Evolutionary conservation across 176 grass and related monocot genomes (phyloP), one percentile per base, ranked within the genome.

Genomic region (Rhynchospora tenuis): DNA sequence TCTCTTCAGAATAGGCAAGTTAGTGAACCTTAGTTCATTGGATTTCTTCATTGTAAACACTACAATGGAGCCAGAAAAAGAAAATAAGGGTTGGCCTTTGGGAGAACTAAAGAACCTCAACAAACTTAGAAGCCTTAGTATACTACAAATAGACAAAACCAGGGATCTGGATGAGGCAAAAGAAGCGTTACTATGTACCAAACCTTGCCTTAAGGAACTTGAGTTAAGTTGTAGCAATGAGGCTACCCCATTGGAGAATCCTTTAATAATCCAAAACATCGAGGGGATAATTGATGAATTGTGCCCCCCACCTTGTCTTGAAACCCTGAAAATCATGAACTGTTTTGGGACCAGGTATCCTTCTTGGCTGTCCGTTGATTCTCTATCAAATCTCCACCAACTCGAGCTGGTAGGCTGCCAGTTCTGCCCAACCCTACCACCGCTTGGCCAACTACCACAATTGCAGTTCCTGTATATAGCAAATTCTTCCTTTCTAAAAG

Each of bases 271-370:
- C 47, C 63, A 68, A n/a, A 91, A 87, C 13, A 76, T 93, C 5
- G 82, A 93, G 80, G 89, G 69, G 64, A 77, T 93, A 45, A 82
- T 91, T 1, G 75, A 88, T 60, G 91, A 91, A 83, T 42, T 90
- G 28, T 85, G 87, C 48, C 94, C 91, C 17, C 87, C 89, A 81
- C 68, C 76, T 71, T 85, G 81, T 63, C 73, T 97, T 14, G 86
- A 93, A 68, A 91, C 81, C 7, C 87, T 97, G 43, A 91, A 89
- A 85, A 91, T 93, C 83, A 46, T 7, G 50, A 88, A 88, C 23
- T 93, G 87, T 72, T 88, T 87, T 74, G 94, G 91, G 22, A 62
- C 81, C 82, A 83, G 85, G 60, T 88, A 90, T 59, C 94, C 91
- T 7, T 85, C 46, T 81, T 93, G 94, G 94, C 57, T 97, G 17